These are phyloP conservation scores for Rossbeevera mucosa DNA, from an alignment of 768 basidiomycete genomes.

Conservation along the genomic window DNA sequence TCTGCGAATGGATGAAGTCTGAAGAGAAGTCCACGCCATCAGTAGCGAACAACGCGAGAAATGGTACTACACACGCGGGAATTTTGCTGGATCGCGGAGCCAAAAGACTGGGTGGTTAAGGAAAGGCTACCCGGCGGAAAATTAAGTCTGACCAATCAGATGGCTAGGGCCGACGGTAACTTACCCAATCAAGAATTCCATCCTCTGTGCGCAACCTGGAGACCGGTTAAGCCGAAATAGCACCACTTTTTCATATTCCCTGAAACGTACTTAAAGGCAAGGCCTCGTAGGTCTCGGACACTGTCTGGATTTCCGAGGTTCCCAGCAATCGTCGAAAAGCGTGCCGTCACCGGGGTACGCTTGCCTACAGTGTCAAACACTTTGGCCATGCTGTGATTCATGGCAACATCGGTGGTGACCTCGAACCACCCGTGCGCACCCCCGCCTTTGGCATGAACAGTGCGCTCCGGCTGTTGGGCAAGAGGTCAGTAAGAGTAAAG, in stretches of 20 bases:
- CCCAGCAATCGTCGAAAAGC: slow-evolving; percentile 56
- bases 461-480: slow-evolving; percentile 12
- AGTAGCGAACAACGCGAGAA: background rate
- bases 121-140: slow-evolving; percentile 25
- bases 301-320: slow-evolving; percentile 46
- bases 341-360: slow-evolving; percentile 18
- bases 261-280: slow-evolving; percentile 42
- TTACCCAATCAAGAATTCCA: slow-evolving; percentile 37
- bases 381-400: slow-evolving; percentile 16
- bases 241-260: slow-evolving; percentile 7
- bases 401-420: slow-evolving; percentile 13
- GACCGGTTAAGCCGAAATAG: background rate
- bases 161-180: slow-evolving; percentile 14
- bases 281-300: slow-evolving; percentile 50
- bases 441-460: slow-evolving; percentile 14
- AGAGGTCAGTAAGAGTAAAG: background rate
- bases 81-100: slow-evolving; percentile 44
- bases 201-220: slow-evolving; percentile 35
- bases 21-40: slow-evolving; percentile 12
- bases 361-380: slow-evolving; percentile 15
- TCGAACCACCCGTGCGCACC: slow-evolving; percentile 18
- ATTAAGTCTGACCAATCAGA: background rate
- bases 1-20: slow-evolving; percentile 36
- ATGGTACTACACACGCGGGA: slow-evolving; percentile 35
- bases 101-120: slow-evolving; percentile 46